phyloP scores from a whole-genome alignment of 805 yeast genomes.

The Suhomyces sp. region DNA sequence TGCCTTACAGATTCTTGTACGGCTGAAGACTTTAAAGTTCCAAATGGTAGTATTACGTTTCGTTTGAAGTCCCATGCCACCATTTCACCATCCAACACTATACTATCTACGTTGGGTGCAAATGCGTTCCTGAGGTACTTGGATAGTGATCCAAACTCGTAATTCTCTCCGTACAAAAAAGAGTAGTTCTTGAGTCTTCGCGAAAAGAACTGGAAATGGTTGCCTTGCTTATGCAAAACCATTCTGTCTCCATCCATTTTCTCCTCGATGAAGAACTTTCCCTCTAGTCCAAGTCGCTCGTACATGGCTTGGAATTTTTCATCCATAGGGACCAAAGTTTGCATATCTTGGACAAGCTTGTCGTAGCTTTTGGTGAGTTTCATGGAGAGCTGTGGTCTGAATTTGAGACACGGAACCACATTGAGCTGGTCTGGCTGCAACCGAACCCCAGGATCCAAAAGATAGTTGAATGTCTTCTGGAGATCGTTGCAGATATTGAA shows the following conservation, averaged over 20 bases:
- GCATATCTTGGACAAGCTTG: slow-evolving; percentile 47
- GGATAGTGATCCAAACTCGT: slow-evolving; percentile 52
- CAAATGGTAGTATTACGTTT: slow-evolving; percentile 67
- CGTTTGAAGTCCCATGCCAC: slow-evolving; percentile 72
- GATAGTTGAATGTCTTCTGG: slow-evolving; percentile 51
- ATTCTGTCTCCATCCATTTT: slow-evolving; percentile 93
- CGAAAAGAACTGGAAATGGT: slow-evolving; percentile 54
- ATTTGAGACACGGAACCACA: slow-evolving; percentile 50
- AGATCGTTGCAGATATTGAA: slow-evolving; percentile 65
- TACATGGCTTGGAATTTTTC: slow-evolving; percentile 16
- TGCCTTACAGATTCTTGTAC: slow-evolving; percentile 46
- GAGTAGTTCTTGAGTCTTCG: slow-evolving; percentile 75
- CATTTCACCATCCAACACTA: slow-evolving; percentile 88
- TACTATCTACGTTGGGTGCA: slow-evolving; percentile 32
- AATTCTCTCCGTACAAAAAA: slow-evolving; percentile 57
- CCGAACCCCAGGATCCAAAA: slow-evolving; percentile 48
- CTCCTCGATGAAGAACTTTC: slow-evolving; percentile 71
- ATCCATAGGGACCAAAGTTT: slow-evolving; percentile 24
- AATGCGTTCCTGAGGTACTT: slow-evolving; percentile 45
- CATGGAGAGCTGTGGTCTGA: slow-evolving; percentile 73
- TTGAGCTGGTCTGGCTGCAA: slow-evolving; percentile 40
- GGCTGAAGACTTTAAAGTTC: slow-evolving; percentile 72
- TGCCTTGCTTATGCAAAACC: slow-evolving; percentile 62
- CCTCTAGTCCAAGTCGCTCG: slow-evolving; percentile 12
- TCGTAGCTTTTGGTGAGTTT: slow-evolving; percentile 51